Evolutionary conservation across 495 filamentous ascomycete species (phyloP), one percentile per base, ranked within the genome.

Genomic region (Annulohypoxylon bovei): DNA sequence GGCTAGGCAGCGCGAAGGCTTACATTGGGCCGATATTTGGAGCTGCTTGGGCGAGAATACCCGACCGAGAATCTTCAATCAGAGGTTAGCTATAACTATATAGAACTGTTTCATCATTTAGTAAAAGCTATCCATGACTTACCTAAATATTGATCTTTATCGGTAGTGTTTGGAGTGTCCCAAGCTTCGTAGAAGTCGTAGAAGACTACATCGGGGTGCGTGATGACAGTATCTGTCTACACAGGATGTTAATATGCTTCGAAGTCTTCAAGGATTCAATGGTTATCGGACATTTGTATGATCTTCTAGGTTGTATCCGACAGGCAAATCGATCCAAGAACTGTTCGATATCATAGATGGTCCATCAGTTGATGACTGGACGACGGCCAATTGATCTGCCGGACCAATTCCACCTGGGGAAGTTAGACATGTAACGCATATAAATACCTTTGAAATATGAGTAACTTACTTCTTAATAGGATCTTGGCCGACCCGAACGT

Each of bases 241-340:
- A 5, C 4, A 47, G 1, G 5, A 8, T 3, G 39, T 68, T 18
- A 68, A 30, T 18, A 62, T 57, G 14, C 11, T 22, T 23, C 16
- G 2, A 33, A 11, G 1, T 14, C 7, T 14, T 16, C 23, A 11
- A 7, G 8, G 0, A 14, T 39, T 11, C 1, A 14, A 14, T 30
- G 50, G 11, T 11, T 11, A 35, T 39, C 73, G 39, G 22, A 77
- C 76, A 76, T 91, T 90, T 56, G 86, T 81, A 76, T 93, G 90
- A 72, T 93, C 91, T 67, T 88, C 85, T 32, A 92, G 75, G 67
- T 91, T 91, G 71, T 89, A 84, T 35, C 91, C 91, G 22, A 93
- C 90, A 20, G 91, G 91, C 9, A 91, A 83, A 66, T 88, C 79
- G 70, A 93, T 89, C 90, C 90, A 92, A 30, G 87, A 72, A 2